Percentiles rank a stretch among this genome's conserved stretches.
phyloP scores from a whole-genome alignment of 2,329 filamentous ascomycete genomes.

The Aspergillus eucalypticola region DNA sequence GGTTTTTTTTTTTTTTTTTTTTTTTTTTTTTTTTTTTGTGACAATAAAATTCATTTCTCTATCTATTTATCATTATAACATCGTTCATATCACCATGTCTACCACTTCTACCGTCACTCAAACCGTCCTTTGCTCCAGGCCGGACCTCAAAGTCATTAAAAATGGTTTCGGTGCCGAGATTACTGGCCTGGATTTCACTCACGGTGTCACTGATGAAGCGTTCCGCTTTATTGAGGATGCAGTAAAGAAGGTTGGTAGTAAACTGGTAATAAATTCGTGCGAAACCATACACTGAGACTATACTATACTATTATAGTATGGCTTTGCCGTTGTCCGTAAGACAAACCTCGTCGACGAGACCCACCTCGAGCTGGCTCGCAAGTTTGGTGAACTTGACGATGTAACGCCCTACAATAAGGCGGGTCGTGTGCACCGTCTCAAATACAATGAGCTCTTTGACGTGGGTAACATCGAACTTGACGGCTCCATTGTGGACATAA shows the following conservation, averaged over 20 bases:
- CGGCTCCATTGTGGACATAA: conserved; percentile 30
- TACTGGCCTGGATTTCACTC: not conserved
- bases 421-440: conserved; percentile 52
- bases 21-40: no score
- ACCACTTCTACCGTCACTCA: no score
- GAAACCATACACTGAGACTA: not conserved
- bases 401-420: conserved; percentile 51
- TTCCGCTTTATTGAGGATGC: not conserved
- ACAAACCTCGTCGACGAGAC: conserved; percentile 53
- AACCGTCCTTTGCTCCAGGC: no score
- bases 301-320: conserved; percentile 53
- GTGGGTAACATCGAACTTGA: conserved; percentile 57
- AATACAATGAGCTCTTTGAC: conserved; percentile 58
- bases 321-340: conserved; percentile 54
- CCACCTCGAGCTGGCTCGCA: conserved; percentile 54
- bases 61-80: no score
- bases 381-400: conserved; percentile 61
- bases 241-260: not conserved
- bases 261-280: not conserved
- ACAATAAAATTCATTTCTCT: no score
- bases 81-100: no score
- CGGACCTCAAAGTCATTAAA: no score
- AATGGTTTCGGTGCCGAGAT: not conserved
- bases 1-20: no score
- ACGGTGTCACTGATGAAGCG: not conserved